Base-by-base conservation (phyloP, 2,329 filamentous ascomycete genomes). In the Ophiostoma perfectum region DNA sequence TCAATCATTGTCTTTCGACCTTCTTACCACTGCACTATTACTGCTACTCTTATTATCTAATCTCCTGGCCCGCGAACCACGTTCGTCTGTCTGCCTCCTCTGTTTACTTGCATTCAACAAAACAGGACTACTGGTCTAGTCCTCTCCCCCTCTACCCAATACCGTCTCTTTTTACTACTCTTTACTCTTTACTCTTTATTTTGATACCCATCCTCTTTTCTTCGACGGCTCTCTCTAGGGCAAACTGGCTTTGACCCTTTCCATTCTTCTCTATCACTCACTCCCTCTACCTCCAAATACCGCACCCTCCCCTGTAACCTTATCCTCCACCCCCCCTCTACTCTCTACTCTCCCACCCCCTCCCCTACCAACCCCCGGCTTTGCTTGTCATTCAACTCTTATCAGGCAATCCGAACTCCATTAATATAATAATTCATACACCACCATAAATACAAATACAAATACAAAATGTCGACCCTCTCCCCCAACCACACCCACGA, bases 381-480 rank as follows among this genome's bases (percentile, higher is more conserved):
- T 65, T 47, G 69, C 41, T 75, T 75, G 73, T 72, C 70, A 71
- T 73, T 69, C 68, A 68, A 49, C 47, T 62, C 67, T 66, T 69
- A 69, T 69, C 67, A 67, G 55, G 65, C 64, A 64, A 69, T 60
- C 44, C 60, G 60, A 63, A 18, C 38, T 58, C 27, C 55, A 62
- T 38, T 62, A 62, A 62, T 62, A 63, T 16, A 44, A 42, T 63
- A 41, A 63, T 9, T 42, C 58, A 75, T 72, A 78, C 76, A 60
- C n/a, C 27, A 27, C 27, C 27, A 27, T 27, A n/a, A 38, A 44
- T 45, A 36, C 39, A 67, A 69, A 78, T 76, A 77, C 66, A 55
- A 42, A 71, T 84, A 84, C 82, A 86, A 63, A 88, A 89, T 89
- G 86, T 85, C 86, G 82, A 83, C 82, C 80, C 82, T 83, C 81